phyloP scores from a whole-genome alignment of 202 grass and related monocot genomes.

The Tripidium arundinaceum region DNA sequence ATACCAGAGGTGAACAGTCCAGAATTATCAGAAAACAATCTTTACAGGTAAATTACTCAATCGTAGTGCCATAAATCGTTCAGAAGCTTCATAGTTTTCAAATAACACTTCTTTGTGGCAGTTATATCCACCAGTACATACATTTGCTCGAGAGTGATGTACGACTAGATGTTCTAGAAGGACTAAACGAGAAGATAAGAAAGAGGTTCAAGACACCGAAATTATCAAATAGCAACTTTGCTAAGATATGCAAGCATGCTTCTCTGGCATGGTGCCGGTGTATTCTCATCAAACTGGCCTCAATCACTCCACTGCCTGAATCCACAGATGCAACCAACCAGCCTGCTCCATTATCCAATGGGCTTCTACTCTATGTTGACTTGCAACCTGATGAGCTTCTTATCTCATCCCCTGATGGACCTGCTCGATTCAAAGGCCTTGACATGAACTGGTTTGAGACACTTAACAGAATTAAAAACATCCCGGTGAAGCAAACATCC shows the following conservation, averaged over 20 bases:
- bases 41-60: constrained; percentile 66
- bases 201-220: constrained; percentile 97
- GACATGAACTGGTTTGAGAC: constrained; percentile 97
- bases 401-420: constrained; percentile 65
- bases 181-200: constrained; percentile 86
- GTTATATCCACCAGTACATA: constrained; percentile 90
- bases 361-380: constrained; percentile 71
- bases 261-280: constrained; percentile 91
- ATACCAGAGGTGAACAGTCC: constrained; percentile 69
- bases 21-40: constrained; percentile 71
- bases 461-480: constrained; percentile 78
- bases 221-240: constrained; percentile 66
- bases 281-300: constrained; percentile 86
- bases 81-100: constrained; percentile 23
- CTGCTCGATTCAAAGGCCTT: constrained; percentile 73
- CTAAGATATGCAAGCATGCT: constrained; percentile 88
- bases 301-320: constrained; percentile 71
- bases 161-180: constrained; percentile 78
- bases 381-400: constrained; percentile 90
- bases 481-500: constrained; percentile 65
- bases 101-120: constrained; percentile 43
- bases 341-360: constrained; percentile 46
- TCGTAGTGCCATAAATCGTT: background rate
- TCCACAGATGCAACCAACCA: constrained; percentile 36
- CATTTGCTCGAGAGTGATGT: constrained; percentile 81